These are phyloP conservation scores for Baeospora myosura DNA, from an alignment of 1,284 basidiomycete genomes.

Conservation along the genomic window DNA sequence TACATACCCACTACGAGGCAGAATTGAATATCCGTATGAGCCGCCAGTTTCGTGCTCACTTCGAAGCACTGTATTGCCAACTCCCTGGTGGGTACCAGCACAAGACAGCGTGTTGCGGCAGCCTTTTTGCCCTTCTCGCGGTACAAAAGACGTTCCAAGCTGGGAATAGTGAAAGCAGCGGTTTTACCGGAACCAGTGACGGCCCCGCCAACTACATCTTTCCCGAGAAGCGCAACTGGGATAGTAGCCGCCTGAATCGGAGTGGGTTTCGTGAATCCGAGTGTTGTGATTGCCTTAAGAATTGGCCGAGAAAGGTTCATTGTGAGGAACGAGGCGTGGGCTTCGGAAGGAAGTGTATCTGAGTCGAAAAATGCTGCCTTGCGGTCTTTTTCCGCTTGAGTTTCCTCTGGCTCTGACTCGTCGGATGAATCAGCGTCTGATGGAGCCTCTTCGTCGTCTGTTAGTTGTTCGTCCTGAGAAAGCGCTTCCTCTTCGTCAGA, in stretches of 20 bases:
- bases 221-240: conserved; percentile 87
- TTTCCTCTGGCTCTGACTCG: conserved; percentile 54
- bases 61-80: conserved; percentile 92
- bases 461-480: conserved; percentile 34
- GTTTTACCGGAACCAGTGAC: conserved; percentile 97
- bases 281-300: conserved; percentile 76
- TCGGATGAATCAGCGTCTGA: conserved; percentile 30
- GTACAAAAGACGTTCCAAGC: conserved; percentile 86
- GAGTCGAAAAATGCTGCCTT: conserved; percentile 84
- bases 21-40: conserved; percentile 84
- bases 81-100: conserved; percentile 91
- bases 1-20: conserved; percentile 80
- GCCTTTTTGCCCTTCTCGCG: conserved; percentile 80
- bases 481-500: conserved; percentile 36
- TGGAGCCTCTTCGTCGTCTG: conserved; percentile 31
- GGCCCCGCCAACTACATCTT: conserved; percentile 91
- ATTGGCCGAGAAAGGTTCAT: conserved; percentile 90
- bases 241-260: conserved; percentile 93
- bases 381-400: conserved; percentile 65
- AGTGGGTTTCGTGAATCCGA: conserved; percentile 83
- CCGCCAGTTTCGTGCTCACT: conserved; percentile 79
- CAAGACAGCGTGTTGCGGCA: conserved; percentile 87
- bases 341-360: conserved; percentile 37
- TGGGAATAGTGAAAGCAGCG: conserved; percentile 91
- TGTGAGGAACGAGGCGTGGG: conserved; percentile 67